Percentiles rank a stretch among this genome's conserved stretches.
phyloP scores from a whole-genome alignment of 371 early-diverging fungal species.

The Mucor mucedo region DNA sequence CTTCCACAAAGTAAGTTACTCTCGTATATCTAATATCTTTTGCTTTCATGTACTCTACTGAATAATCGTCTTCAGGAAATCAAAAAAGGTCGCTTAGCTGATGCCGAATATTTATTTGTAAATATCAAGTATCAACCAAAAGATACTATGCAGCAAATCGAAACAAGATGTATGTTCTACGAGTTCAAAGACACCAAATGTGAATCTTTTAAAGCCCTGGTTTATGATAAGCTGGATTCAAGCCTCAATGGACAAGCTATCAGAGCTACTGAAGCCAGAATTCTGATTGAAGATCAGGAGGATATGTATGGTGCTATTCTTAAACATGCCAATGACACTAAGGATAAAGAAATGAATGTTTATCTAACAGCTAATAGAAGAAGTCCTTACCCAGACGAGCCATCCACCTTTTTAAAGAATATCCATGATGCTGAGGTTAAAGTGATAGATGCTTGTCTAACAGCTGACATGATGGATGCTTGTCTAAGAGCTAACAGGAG shows the following conservation, averaged over 20 bases:
- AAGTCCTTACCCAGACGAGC: too few species aligned
- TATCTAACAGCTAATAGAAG: too few species aligned
- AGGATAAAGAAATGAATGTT: background rate
- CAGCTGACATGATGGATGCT: too few species aligned
- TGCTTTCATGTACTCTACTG: background rate
- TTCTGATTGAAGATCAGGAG: background rate
- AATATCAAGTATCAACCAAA: background rate
- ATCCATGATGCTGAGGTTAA: background rate
- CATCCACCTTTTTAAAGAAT: too few species aligned
- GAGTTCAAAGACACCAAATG: background rate
- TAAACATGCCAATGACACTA: background rate
- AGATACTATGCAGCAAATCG: background rate
- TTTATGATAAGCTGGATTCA: background rate
- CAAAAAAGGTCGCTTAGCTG: background rate
- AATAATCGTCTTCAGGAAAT: background rate
- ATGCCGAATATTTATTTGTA: background rate
- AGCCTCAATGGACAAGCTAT: background rate
- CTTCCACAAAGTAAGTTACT: background rate
- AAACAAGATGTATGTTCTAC: background rate
- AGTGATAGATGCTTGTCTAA: too few species aligned
- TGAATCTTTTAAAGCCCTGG: background rate
- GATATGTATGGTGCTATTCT: background rate
- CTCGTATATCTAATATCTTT: background rate
- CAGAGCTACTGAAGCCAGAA: background rate
- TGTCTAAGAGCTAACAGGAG: too few species aligned